Conservation (phyloP, 2,329 filamentous ascomycete species). For the Scorias spongiosa region DNA sequence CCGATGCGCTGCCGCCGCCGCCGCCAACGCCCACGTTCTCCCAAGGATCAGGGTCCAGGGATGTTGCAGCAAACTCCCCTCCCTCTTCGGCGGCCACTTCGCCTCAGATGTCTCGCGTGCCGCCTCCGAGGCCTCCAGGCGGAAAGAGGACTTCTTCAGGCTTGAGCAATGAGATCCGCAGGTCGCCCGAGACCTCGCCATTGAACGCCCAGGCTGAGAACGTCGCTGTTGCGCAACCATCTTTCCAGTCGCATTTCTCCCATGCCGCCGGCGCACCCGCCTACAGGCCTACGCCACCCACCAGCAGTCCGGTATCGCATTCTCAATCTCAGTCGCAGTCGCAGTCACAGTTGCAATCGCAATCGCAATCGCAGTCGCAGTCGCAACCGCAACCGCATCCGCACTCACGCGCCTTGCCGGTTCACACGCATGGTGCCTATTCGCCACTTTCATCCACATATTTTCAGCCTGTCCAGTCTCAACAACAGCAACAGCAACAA, state of each 20-base stretch:
- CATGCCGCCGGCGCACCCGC: no score
- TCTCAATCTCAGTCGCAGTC: conserved; percentile 3
- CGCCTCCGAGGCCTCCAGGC: conserved; percentile 10
- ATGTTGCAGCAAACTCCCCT: neutral
- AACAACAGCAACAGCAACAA: neutral
- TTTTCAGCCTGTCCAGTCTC: neutral
- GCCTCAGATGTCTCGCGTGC: neutral
- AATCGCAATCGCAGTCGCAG: conserved; percentile 5
- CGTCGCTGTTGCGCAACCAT: no score
- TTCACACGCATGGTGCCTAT: no score
- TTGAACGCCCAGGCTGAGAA: neutral
- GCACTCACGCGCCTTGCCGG: neutral
- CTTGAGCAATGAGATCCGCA: conserved; percentile 26
- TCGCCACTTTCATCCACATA: neutral
- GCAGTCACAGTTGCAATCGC: conserved; percentile 5
- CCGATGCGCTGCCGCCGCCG: conserved; percentile 18
- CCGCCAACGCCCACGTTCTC: no score
- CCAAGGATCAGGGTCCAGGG: neutral
- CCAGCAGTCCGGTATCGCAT: no score
- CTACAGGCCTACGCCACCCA: no score
- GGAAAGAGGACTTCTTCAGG: conserved; percentile 24
- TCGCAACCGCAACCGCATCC: conserved; percentile 4
- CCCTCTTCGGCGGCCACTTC: neutral
- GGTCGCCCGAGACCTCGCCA: conserved; percentile 19
- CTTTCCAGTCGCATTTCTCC: no score